A percentile compares a stretch with the other conserved stretches of the same genome.
Evolutionary conservation across 768 basidiomycete species (phyloP).

Genomic region (Brasilioporus rufonigricans): DNA sequence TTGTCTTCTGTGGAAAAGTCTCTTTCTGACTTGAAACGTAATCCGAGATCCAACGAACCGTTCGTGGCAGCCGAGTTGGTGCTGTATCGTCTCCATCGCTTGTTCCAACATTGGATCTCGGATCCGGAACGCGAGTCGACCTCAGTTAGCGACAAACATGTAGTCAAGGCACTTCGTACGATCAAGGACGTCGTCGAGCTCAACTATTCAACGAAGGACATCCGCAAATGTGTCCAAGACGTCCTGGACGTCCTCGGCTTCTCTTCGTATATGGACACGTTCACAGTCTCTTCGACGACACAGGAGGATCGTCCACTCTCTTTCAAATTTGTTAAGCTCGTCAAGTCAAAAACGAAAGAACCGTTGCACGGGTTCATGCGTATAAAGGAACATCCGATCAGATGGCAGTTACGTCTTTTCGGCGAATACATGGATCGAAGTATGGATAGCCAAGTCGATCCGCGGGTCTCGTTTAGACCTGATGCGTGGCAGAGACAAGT

Average conservation of each 20-base stretch:
- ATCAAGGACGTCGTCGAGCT: slow-evolving; percentile 44
- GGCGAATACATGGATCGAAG: slow-evolving; percentile 72
- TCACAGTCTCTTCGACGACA: slow-evolving; percentile 13
- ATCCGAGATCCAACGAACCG: slow-evolving; percentile 41
- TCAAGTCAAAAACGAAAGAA: slow-evolving; percentile 42
- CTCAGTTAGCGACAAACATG: slow-evolving; percentile 43
- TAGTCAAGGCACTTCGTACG: slow-evolving; percentile 45
- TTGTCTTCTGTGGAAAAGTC: slow-evolving; percentile 28
- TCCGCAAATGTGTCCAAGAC: slow-evolving; percentile 36
- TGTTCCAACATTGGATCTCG: slow-evolving; percentile 51
- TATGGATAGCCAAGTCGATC: slow-evolving; percentile 60
- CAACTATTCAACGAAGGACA: slow-evolving; percentile 29
- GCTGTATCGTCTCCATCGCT: slow-evolving; percentile 52
- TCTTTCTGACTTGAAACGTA: slow-evolving; percentile 43
- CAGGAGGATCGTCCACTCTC: slow-evolving; percentile 32
- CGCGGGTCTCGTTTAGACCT: slow-evolving; percentile 59
- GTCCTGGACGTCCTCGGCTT: slow-evolving; percentile 51
- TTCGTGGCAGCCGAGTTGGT: slow-evolving; percentile 49
- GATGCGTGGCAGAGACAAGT: slow-evolving; percentile 73
- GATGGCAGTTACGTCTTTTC: slow-evolving; percentile 69
- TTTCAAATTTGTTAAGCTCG: slow-evolving; percentile 58
- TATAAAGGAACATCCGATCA: slow-evolving; percentile 53
- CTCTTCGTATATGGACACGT: slow-evolving; percentile 31
- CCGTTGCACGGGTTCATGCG: slow-evolving; percentile 50
- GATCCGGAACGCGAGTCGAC: slow-evolving; percentile 38